Base-by-base conservation (phyloP, 164 flowering plant species). In the Houttuynia cordata region DNA sequence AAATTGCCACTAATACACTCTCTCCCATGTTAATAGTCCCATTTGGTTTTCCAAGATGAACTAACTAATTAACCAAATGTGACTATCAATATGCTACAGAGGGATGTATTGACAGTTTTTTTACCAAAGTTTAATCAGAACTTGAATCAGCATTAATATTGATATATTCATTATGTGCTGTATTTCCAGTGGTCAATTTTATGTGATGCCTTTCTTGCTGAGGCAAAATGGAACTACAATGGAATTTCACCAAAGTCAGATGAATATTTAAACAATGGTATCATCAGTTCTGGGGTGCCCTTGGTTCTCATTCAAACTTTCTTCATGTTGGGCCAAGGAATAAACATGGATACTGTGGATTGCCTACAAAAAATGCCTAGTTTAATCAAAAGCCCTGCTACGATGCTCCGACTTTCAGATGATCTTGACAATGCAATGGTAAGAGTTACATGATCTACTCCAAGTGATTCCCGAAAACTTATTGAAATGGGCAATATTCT, bases 321-420 rank as follows among this genome's bases (percentile, higher is more conserved):
- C 59, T 72, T 67, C 39, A 59, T 75, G 0, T 10, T 75, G 51
- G 78, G 78, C 5, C 52, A 68, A 25, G 72, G 72, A 9, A 55
- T 59, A 17, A 62, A 37, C 12, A 56, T 45, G 24, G 60, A 64
- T 21, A 45, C 8, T 2, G 25, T 53, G 8, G 62, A 58, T 20
- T 21, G 6, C 7, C 9, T 68, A 7, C 61, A 57, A 19, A 42
- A 41, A 0, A 42, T 53, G 49, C 66, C 70, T 10, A 50, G 51
- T 22, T 19, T 68, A 18, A 49, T 64, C 18, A 57, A 59, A 10
- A 52, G 23, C 8, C 56, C 64, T 0, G 75, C 73, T 19, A 57
- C 61, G 0, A 60, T 75, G 54, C 73, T 75, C n/a, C 73, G 78
- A 7, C 72, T 74, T 22, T 71, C 70, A 72, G 74, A 75, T 58